phyloP scores from a whole-genome alignment of 2,329 filamentous ascomycete genomes.

The Ceratocystis colombiana region DNA sequence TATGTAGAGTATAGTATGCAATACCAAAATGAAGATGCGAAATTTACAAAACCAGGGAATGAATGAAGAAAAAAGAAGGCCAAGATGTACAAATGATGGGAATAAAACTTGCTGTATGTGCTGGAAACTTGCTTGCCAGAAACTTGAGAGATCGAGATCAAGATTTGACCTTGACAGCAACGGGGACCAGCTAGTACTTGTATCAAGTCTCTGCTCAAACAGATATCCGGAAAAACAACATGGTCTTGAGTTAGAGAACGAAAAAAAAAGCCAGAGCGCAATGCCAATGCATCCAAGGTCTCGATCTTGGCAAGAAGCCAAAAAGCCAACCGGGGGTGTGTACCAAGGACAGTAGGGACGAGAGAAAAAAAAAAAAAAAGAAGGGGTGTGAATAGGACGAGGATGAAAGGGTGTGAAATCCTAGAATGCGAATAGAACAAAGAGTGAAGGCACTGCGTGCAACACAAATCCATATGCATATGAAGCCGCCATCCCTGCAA shows the following conservation, averaged over 20 bases:
- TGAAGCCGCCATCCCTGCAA: neutral
- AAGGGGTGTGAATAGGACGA: neutral
- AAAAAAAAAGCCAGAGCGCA: conserved; percentile 12
- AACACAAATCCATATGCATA: neutral
- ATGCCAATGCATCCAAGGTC: neutral
- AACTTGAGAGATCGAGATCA: conserved; percentile 14
- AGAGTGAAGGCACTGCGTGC: neutral
- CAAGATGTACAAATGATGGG: conserved; percentile 17
- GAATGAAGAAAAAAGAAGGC: conserved; percentile 10
- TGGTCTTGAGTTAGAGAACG: neutral
- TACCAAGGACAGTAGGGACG: neutral
- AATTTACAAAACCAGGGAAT: neutral
- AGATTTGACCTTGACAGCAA: neutral
- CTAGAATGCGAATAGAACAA: conserved; percentile 1
- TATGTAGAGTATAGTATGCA: conserved; percentile 4
- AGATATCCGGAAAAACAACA: neutral
- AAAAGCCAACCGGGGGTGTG: neutral
- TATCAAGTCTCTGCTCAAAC: conserved; percentile 7
- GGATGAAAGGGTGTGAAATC: neutral
- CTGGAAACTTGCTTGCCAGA: conserved; percentile 12
- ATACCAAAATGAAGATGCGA: conserved; percentile 15
- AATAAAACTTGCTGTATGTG: neutral
- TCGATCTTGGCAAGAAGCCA: neutral
- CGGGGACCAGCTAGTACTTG: conserved; percentile 7
- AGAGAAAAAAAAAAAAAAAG: neutral